Conservation (phyloP, 1,284 basidiomycete genomes). For the Trametes versicolor region DNA sequence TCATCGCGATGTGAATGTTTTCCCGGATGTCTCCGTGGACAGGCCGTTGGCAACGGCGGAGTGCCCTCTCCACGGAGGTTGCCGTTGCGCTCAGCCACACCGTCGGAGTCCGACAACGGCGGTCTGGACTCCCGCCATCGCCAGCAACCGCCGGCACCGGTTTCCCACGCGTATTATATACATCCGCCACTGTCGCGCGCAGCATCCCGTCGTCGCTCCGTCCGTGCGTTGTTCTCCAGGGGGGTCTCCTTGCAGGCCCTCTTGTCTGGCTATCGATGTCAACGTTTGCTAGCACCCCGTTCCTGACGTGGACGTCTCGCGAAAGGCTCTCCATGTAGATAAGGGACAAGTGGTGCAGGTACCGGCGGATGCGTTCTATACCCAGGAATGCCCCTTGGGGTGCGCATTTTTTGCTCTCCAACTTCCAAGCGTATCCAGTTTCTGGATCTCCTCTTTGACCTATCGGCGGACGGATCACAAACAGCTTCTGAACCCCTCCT, state of each 20-base stretch:
- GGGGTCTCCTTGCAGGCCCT: neutral
- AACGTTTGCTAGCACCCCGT: no score
- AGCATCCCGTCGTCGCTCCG: no score
- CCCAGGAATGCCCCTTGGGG: neutral
- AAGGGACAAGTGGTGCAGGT: no score
- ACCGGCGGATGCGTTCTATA: no score
- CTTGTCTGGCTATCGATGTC: no score
- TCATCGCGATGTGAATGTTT: neutral
- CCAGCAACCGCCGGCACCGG: slow-evolving; percentile 17
- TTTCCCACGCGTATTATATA: slow-evolving; percentile 11
- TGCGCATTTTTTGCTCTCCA: slow-evolving; percentile 1
- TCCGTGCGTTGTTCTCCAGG: neutral
- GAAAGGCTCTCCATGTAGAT: no score
- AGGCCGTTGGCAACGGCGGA: slow-evolving; percentile 18
- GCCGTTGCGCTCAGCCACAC: slow-evolving; percentile 20
- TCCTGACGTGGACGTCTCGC: no score
- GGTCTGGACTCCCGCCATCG: slow-evolving; percentile 22
- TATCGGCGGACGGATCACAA: slow-evolving; percentile 1
- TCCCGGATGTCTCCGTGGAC: neutral
- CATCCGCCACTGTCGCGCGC: neutral
- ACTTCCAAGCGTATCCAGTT: neutral
- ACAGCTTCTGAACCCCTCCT: neutral
- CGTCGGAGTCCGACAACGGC: slow-evolving; percentile 13
- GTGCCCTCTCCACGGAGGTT: slow-evolving; percentile 14
- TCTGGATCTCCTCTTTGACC: neutral